Percentiles rank a stretch among this genome's conserved stretches.
phyloP scores from a whole-genome alignment of 2,329 filamentous ascomycete species.

The Iodosphaeria phyllophila region DNA sequence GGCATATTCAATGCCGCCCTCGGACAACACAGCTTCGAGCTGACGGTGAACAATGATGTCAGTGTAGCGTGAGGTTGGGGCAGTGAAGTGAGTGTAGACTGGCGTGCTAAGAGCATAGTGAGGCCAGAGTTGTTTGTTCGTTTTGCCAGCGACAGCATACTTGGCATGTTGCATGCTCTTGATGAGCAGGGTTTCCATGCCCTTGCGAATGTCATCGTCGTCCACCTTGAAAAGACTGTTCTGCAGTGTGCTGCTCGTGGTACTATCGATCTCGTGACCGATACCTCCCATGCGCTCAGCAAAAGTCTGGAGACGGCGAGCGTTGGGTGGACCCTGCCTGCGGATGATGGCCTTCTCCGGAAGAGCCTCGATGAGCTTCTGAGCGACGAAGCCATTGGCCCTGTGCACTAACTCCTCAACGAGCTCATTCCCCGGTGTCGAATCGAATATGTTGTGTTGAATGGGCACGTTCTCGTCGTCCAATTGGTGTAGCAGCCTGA shows the following conservation, averaged over 20 bases:
- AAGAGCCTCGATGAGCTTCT: conserved; percentile 59
- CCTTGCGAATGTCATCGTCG: conserved; percentile 77
- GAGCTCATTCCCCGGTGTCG: conserved; percentile 72
- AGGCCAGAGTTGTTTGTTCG: conserved; percentile 55
- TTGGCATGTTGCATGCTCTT: conserved; percentile 96
- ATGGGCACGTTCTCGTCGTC: conserved; percentile 98
- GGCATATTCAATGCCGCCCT: conserved; percentile 64
- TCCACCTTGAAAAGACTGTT: conserved; percentile 91
- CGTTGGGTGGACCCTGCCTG: conserved; percentile 69
- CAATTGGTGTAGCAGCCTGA: conserved; percentile 80
- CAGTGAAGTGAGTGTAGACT: conserved; percentile 93
- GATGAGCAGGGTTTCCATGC: conserved; percentile 88
- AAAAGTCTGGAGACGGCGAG: conserved; percentile 75
- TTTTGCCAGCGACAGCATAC: conserved; percentile 76
- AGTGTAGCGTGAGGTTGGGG: conserved; percentile 82
- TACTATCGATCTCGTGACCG: conserved; percentile 75
- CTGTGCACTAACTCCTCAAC: conserved; percentile 93
- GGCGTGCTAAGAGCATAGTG: conserved; percentile 90
- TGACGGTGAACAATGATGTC: conserved; percentile 94
- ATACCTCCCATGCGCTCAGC: conserved; percentile 84
- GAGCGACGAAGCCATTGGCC: conserved; percentile 75
- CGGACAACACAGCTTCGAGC: conserved; percentile 68
- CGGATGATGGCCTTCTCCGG: conserved; percentile 88
- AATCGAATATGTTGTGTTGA: conserved; percentile 90
- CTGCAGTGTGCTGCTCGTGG: conserved; percentile 78